phyloP scores from a whole-genome alignment of 768 basidiomycete genomes.

The Botryobasidium botryosum region DNA sequence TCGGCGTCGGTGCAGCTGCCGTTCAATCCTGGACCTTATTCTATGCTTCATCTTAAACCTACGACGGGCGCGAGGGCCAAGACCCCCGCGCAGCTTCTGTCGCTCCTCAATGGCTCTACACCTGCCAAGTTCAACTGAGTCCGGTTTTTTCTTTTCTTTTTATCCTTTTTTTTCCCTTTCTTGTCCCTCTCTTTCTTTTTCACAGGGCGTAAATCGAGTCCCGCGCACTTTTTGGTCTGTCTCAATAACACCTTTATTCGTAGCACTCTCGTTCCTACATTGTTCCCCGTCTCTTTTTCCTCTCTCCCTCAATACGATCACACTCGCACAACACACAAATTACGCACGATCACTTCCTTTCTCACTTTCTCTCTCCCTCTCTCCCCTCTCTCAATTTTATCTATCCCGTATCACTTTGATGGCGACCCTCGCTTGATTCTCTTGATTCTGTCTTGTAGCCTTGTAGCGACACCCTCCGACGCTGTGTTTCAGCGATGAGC shows the following conservation, averaged over 20 bases:
- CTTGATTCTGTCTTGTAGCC: neutral
- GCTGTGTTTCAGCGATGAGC: neutral
- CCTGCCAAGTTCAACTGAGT: neutral
- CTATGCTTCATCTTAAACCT: too few species aligned
- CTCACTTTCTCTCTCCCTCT: slow-evolving; percentile 17
- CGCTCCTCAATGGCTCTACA: slow-evolving; percentile 2
- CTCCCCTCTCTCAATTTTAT: slow-evolving; percentile 13
- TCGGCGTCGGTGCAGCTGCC: too few species aligned
- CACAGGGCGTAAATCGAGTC: too few species aligned
- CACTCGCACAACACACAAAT: too few species aligned
- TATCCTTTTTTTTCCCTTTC: slow-evolving; percentile 6
- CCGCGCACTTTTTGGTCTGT: too few species aligned
- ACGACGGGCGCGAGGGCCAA: too few species aligned
- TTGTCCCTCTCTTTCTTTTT: slow-evolving; percentile 14
- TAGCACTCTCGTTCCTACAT: neutral
- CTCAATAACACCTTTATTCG: neutral
- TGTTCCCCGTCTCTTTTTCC: slow-evolving; percentile 12
- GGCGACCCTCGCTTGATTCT: neutral
- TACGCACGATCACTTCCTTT: slow-evolving; percentile 13
- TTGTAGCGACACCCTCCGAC: neutral
- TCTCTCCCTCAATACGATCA: slow-evolving; percentile 17
- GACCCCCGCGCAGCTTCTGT: too few species aligned
- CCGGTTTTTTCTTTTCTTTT: neutral
- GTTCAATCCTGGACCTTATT: too few species aligned
- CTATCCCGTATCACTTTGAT: slow-evolving; percentile 9